Percentiles rank a stretch among this genome's conserved stretches.
These are phyloP conservation scores for Neurospora sp. DNA, from an alignment of 495 filamentous ascomycete genomes.

Conservation along the genomic window DNA sequence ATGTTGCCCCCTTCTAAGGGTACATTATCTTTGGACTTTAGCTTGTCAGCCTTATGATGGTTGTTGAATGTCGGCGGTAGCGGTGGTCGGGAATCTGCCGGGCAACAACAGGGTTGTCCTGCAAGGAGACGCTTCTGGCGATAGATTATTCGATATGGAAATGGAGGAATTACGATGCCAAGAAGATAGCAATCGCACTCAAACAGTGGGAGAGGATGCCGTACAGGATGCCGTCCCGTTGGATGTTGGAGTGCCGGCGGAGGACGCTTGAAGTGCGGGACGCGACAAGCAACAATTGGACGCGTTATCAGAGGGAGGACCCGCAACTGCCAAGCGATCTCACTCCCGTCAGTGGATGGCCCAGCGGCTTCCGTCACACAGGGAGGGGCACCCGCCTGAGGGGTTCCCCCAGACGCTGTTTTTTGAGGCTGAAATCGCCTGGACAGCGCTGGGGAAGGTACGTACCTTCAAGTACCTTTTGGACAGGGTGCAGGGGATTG, in stretches of 20 bases:
- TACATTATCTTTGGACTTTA: neutral
- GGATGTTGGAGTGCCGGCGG: neutral
- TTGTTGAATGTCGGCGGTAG: neutral
- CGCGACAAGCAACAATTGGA: neutral
- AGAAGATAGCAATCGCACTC: neutral
- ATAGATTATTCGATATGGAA: neutral
- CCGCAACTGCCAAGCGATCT: neutral
- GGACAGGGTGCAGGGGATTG: slow-evolving; percentile 8
- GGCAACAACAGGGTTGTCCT: neutral
- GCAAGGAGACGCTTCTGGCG: neutral
- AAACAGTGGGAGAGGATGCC: neutral
- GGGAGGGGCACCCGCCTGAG: neutral
- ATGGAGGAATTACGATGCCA: neutral
- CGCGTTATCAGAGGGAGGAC: neutral
- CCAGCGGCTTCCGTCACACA: neutral
- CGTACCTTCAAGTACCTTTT: slow-evolving; percentile 8
- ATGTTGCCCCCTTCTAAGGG: neutral
- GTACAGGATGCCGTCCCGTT: neutral
- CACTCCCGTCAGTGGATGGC: neutral
- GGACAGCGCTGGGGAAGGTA: slow-evolving; percentile 6
- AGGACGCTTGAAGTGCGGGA: neutral
- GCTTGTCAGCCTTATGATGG: neutral
- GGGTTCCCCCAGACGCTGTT: neutral
- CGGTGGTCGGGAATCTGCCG: neutral
- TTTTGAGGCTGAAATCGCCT: neutral